Base-by-base conservation (phyloP, 2,329 filamentous ascomycete species). In the Fusarium agapanthi region DNA sequence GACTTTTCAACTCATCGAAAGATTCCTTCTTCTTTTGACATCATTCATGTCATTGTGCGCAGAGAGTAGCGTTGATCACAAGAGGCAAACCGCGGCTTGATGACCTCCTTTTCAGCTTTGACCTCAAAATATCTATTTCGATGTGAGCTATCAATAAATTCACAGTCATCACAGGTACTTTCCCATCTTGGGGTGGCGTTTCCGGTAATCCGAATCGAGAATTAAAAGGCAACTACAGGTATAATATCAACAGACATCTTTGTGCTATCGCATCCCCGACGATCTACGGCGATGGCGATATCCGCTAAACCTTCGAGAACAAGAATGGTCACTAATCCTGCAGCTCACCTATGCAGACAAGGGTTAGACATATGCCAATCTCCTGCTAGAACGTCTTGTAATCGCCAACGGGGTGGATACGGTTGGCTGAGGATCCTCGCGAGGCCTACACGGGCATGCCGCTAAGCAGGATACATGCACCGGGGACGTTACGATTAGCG, bases 351-450 rank as follows among this genome's bases (percentile, higher is more conserved):
- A 54, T 65, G 28, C 9, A 50, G 44, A 30, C 35, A 69, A n/a
- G 57, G 69, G 45, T 48, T 20, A 30, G 43, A 38, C 9, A 15
- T 41, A 48, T 64, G 18, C 47, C 38, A 65, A 41, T 54, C 32
- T 35, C 20, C 22, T 45, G 24, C 28, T 26, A 51, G 28, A 28
- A 34, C 32, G 38, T 15, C 24, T 24, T 58, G 43, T 34, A 56
- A 58, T 58, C n/a, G 44, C 47, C 62, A 71, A 67, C 56, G 34
- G 53, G 41, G 67, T 71, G 62, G 67, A 67, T 67, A 35, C 45
- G 35, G 41, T 58, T 63, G 62, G 51, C 67, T 67, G 56, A 58
- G 44, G 54, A 55, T 51, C 50, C 34, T 54, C 50, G 26, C 50
- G 26, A 28, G 12, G 14, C 11, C 24, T 32, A 53, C 50, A 48